Conservation (phyloP, 306 rosid species). For the Ammopiptanthus mongolicus region DNA sequence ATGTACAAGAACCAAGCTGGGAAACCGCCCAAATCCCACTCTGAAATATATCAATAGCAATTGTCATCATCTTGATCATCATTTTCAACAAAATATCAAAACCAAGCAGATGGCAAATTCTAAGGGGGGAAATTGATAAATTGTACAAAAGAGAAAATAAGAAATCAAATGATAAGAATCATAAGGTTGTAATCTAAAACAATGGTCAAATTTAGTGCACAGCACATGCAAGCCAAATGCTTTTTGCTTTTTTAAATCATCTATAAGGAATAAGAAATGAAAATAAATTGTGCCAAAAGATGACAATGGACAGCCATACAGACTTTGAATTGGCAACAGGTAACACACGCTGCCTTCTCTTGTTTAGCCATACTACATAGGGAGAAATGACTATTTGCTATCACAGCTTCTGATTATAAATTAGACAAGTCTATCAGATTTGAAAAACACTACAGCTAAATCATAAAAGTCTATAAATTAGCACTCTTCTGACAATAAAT, state of each 20-base stretch:
- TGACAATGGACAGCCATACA: background rate
- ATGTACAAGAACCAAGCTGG: conserved; percentile 78
- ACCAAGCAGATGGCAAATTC: background rate
- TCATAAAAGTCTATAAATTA: background rate
- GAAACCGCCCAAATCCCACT: conserved; percentile 97
- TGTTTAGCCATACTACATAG: background rate
- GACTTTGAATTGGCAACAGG: conserved; percentile 1
- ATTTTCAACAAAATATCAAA: conserved; percentile 15
- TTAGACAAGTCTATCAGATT: background rate
- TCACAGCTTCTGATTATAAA: background rate
- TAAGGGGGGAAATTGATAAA: background rate
- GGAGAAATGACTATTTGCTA: background rate
- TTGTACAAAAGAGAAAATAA: background rate
- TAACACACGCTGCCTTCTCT: background rate
- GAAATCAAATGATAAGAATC: background rate
- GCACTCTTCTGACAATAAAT: background rate
- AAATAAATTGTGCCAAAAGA: conserved; percentile 11
- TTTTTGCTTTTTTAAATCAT: background rate
- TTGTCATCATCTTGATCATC: conserved; percentile 7
- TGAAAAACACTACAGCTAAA: background rate
- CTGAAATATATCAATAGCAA: conserved; percentile 46
- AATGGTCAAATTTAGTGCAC: conserved; percentile 10
- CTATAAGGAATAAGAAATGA: background rate
- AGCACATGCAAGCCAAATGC: background rate
- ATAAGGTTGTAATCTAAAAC: background rate